phyloP scores from a whole-genome alignment of 768 basidiomycete species.

The Pluteus cervinus region DNA sequence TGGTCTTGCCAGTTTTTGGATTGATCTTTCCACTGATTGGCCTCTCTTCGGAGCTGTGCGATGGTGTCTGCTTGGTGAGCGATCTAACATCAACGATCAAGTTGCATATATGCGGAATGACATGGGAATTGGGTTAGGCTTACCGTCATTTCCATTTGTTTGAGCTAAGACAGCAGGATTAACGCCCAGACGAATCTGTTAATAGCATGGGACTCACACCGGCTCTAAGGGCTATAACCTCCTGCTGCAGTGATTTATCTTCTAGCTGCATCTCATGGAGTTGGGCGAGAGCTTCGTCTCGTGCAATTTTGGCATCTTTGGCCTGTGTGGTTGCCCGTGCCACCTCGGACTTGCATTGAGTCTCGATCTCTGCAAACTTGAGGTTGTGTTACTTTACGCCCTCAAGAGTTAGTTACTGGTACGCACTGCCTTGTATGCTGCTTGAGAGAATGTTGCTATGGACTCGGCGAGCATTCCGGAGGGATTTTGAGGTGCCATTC shows the following conservation, averaged over 20 bases:
- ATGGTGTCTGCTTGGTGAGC: constrained; percentile 57
- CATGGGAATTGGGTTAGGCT: constrained; percentile 11
- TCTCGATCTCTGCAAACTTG: constrained; percentile 52
- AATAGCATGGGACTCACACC: constrained; percentile 27
- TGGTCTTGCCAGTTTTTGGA: constrained; percentile 77
- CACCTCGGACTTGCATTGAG: constrained; percentile 48
- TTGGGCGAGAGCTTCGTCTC: constrained; percentile 38
- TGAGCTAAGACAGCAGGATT: constrained; percentile 26
- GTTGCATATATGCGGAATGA: background rate
- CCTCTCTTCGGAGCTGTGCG: constrained; percentile 55
- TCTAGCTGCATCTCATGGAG: constrained; percentile 41
- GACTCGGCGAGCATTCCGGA: constrained; percentile 23
- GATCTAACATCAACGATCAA: constrained; percentile 29
- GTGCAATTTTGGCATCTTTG: constrained; percentile 42
- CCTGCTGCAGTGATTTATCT: constrained; percentile 42
- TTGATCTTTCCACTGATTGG: constrained; percentile 70
- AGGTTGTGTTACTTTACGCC: background rate
- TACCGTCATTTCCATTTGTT: constrained; percentile 55
- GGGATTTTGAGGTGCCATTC: constrained; percentile 16
- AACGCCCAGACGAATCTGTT: constrained; percentile 1
- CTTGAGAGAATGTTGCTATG: constrained; percentile 21
- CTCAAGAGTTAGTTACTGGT: background rate
- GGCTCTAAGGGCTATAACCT: constrained; percentile 30
- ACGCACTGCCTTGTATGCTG: constrained; percentile 24
- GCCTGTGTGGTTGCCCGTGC: constrained; percentile 39